Conservation (phyloP, 129 eudicot genomes). For the Centrapalus pauciflorus region DNA sequence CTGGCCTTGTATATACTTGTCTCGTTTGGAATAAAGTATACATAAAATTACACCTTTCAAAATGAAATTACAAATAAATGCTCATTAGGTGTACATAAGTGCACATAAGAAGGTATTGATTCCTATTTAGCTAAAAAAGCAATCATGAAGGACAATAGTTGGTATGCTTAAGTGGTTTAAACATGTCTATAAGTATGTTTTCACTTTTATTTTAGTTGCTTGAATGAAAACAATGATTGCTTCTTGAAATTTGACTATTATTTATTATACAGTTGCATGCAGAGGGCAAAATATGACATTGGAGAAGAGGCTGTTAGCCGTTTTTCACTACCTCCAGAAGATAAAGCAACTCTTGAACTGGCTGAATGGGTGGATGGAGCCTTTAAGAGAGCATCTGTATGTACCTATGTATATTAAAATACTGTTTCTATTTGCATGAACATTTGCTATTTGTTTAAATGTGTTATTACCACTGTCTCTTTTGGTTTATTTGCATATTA, state of each 20-base stretch:
- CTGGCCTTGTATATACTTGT: background rate
- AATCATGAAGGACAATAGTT: background rate
- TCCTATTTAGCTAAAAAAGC: background rate
- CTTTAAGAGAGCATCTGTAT: slow-evolving; percentile 84
- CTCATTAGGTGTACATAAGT: no score
- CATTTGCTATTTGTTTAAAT: background rate
- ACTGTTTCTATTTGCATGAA: background rate
- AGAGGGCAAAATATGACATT: slow-evolving; percentile 85
- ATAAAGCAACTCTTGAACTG: slow-evolving; percentile 88
- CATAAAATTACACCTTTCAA: background rate
- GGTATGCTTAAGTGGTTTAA: background rate
- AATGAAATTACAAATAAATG: background rate
- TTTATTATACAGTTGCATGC: slow-evolving; percentile 81
- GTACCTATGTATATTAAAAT: slow-evolving; percentile 27
- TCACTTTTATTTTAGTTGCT: background rate
- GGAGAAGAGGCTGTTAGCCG: slow-evolving; percentile 98
- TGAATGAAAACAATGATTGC: background rate
- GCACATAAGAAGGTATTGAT: no score
- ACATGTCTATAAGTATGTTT: background rate
- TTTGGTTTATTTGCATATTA: background rate
- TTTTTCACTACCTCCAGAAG: slow-evolving; percentile 88
- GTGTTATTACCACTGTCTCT: background rate
- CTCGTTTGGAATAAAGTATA: background rate
- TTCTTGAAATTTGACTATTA: slow-evolving; percentile 17
- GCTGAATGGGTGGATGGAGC: slow-evolving; percentile 99